Evolutionary conservation across 1,284 basidiomycete species (phyloP).

Genomic region (Puccinia triticina): DNA sequence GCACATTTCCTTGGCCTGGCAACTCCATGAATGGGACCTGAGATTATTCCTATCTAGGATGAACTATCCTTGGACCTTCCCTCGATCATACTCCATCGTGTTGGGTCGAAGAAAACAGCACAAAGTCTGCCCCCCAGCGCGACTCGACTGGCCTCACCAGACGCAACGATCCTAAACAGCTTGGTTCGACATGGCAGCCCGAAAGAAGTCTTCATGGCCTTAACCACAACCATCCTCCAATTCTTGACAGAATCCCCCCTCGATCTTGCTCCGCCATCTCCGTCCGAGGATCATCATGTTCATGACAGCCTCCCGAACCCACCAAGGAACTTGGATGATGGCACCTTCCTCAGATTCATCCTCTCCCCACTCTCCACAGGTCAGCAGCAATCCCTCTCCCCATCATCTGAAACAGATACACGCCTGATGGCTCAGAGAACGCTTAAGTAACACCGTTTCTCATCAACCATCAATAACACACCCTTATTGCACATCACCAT

Average conservation of each 20-base stretch:
- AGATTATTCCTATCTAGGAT: neutral
- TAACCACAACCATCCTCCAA: neutral
- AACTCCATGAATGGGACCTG: too few species aligned
- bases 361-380: neutral
- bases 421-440: neutral
- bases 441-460: too few species aligned
- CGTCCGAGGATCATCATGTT: neutral
- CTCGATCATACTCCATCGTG: neutral
- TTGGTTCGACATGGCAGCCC: neutral
- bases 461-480: too few species aligned
- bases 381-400: neutral
- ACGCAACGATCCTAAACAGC: neutral
- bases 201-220: neutral
- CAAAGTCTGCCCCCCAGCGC: too few species aligned
- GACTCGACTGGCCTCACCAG: too few species aligned
- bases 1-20: too few species aligned
- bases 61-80: constrained; percentile 6
- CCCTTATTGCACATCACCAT: too few species aligned
- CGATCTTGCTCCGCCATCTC: neutral
- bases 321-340: neutral
- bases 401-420: neutral
- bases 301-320: too few species aligned
- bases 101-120: neutral
- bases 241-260: neutral
- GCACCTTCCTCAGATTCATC: neutral